These are phyloP conservation scores for Cymbomonas tetramitiformis DNA, from an alignment of 139 green algal species.

Conservation along the genomic window DNA sequence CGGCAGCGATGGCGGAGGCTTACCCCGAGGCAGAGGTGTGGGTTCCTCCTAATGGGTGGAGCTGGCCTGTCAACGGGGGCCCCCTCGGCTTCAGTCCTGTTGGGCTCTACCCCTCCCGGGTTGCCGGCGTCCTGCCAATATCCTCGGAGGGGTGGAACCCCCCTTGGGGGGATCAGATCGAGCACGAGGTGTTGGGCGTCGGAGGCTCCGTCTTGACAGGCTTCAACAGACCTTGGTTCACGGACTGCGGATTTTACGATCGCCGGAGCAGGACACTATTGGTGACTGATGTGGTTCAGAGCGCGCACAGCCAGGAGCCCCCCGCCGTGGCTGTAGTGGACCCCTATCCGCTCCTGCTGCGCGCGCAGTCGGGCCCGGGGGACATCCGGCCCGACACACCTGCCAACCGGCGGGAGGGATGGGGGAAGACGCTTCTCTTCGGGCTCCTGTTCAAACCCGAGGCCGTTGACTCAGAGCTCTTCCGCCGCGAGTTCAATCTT, in stretches of 20 bases:
- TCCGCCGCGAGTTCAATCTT: not conserved
- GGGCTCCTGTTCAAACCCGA: conserved; percentile 23
- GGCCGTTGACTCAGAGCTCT: not conserved
- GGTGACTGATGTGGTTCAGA: conserved; percentile 5
- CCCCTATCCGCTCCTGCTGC: conserved; percentile 4
- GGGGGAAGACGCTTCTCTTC: conserved; percentile 26
- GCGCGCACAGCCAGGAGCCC: not conserved
- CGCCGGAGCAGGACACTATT: conserved; percentile 5
- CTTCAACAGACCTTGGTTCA: conserved; percentile 24
- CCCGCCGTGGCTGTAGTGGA: not conserved
- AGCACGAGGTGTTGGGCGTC: conserved; percentile 25
- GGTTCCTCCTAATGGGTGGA: conserved; percentile 23
- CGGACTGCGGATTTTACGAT: conserved; percentile 33
- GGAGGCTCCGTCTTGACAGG: not conserved
- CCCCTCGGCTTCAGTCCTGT: conserved; percentile 3
- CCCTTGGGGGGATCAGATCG: conserved; percentile 17
- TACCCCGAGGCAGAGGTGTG: conserved; percentile 69
- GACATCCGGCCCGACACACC: conserved; percentile 2
- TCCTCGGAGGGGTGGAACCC: not conserved
- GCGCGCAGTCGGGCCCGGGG: conserved; percentile 3
- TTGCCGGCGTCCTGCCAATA: not conserved
- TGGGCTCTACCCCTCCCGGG: conserved; percentile 10
- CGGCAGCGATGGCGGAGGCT: conserved; percentile 35
- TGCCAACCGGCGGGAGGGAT: conserved; percentile 14
- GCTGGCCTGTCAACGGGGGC: conserved; percentile 22